These are phyloP conservation scores for Pseudevernia furfuracea DNA, from an alignment of 495 filamentous ascomycete species.

Conservation along the genomic window DNA sequence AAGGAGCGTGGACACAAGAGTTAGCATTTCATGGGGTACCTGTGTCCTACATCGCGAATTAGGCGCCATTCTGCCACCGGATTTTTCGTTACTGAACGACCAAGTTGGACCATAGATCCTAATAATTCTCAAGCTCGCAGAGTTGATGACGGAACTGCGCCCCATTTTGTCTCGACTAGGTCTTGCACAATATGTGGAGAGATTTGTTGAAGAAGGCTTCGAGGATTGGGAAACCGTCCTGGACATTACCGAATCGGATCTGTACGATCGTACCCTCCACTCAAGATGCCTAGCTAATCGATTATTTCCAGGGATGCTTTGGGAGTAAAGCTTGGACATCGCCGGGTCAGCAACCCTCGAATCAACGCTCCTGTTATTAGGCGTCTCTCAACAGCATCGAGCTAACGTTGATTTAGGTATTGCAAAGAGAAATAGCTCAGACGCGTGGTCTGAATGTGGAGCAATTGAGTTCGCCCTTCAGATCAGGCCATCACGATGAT, in stretches of 20 bases:
- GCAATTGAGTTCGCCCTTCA: constrained; percentile 33
- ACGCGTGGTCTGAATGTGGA: constrained; percentile 43
- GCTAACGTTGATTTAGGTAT: constrained; percentile 18
- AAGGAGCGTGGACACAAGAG: neutral
- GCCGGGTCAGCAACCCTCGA: constrained; percentile 43
- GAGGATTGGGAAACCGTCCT: constrained; percentile 74
- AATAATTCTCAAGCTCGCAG: neutral
- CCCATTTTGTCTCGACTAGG: constrained; percentile 62
- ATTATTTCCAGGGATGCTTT: constrained; percentile 47
- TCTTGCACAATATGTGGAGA: constrained; percentile 62
- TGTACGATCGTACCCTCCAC: constrained; percentile 38
- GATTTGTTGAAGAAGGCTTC: constrained; percentile 71
- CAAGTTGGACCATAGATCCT: constrained; percentile 18
- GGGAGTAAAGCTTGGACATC: constrained; percentile 69
- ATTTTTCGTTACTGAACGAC: neutral
- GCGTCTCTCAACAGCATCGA: neutral
- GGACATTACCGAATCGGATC: constrained; percentile 74
- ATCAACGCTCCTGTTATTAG: neutral
- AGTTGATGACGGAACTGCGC: constrained; percentile 49
- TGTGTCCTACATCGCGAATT: neutral
- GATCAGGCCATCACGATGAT: constrained; percentile 27
- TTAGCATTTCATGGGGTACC: constrained; percentile 4
- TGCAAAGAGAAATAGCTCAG: constrained; percentile 50
- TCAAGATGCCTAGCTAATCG: constrained; percentile 1
- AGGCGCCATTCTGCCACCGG: neutral